These are phyloP conservation scores for Microdochium nivale DNA, from an alignment of 2,329 filamentous ascomycete genomes.

Conservation along the genomic window DNA sequence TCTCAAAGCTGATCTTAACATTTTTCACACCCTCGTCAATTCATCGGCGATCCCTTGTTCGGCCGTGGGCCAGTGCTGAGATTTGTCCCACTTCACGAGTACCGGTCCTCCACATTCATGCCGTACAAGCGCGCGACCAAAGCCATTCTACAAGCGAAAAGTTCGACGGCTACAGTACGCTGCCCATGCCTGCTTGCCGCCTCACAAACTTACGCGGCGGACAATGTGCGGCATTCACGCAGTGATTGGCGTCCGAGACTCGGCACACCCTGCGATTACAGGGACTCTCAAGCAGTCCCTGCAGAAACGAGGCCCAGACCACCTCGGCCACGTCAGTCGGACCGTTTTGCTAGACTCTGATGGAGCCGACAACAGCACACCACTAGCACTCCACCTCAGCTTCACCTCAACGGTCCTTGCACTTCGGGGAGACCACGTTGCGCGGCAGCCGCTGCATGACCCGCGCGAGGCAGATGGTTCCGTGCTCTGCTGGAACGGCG, in stretches of 20 bases:
- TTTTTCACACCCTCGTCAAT: too few relatives aligned
- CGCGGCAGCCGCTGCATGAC: constrained; percentile 63
- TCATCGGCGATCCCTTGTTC: too few relatives aligned
- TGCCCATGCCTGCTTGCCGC: constrained; percentile 1
- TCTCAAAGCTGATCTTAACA: too few relatives aligned
- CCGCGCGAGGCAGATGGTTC: constrained; percentile 37
- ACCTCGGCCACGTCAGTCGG: constrained; percentile 35
- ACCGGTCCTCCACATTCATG: too few relatives aligned
- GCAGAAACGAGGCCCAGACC: constrained; percentile 51
- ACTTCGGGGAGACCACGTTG: constrained; percentile 66
- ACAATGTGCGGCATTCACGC: constrained; percentile 56
- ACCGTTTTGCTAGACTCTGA: constrained; percentile 3
- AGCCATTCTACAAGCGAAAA: neutral
- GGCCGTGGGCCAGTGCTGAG: too few relatives aligned
- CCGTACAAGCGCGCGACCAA: neutral
- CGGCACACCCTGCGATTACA: constrained; percentile 19
- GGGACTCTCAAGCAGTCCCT: constrained; percentile 34
- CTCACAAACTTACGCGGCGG: neutral
- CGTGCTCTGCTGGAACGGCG: constrained; percentile 92
- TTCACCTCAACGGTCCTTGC: constrained; percentile 85
- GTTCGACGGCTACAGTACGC: too few relatives aligned
- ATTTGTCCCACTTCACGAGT: too few relatives aligned
- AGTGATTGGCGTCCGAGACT: constrained; percentile 27
- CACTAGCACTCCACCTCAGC: constrained; percentile 35
- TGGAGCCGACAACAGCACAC: constrained; percentile 13